These are phyloP conservation scores for Plasmodium gaboni DNA, from an alignment of 169 alveolate genomes.

Conservation along the genomic window DNA sequence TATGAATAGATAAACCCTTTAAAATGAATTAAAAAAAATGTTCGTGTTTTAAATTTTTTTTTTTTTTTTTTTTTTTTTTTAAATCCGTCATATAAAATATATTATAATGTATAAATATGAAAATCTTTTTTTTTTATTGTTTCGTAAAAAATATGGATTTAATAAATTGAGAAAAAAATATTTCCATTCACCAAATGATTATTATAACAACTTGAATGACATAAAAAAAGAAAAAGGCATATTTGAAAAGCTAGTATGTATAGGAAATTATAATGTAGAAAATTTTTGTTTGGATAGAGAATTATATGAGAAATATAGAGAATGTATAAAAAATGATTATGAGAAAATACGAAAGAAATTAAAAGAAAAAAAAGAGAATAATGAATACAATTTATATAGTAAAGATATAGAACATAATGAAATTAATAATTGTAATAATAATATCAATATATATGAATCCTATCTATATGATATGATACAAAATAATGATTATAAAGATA, in stretches of 20 bases:
- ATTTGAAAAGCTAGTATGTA: slow-evolving; percentile 23
- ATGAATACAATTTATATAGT: not conserved
- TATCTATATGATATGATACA: slow-evolving; percentile 25
- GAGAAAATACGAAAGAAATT: slow-evolving; percentile 15
- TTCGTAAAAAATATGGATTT: not conserved
- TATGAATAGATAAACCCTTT: too few species aligned
- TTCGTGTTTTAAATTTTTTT: too few species aligned
- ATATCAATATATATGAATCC: slow-evolving; percentile 1
- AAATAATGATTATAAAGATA: slow-evolving; percentile 26
- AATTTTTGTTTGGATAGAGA: not conserved
- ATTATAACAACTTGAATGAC: not conserved
- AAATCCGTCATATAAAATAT: too few species aligned
- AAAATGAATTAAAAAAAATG: too few species aligned
- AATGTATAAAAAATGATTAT: slow-evolving; percentile 11
- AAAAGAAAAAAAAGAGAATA: not conserved
- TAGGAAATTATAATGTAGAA: slow-evolving; percentile 23
- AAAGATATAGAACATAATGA: too few species aligned
- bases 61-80: too few species aligned
- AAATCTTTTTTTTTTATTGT: not conserved
- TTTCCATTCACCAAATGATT: not conserved
- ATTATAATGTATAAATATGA: too few species aligned
- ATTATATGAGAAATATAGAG: slow-evolving; percentile 13
- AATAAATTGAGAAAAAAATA: not conserved
- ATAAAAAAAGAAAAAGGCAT: slow-evolving; percentile 20
- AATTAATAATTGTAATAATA: too few species aligned